Evolutionary conservation across 108 stramenopile species (phyloP), one percentile per base, ranked within the genome.

Genomic region (Craspedostauros australis): DNA sequence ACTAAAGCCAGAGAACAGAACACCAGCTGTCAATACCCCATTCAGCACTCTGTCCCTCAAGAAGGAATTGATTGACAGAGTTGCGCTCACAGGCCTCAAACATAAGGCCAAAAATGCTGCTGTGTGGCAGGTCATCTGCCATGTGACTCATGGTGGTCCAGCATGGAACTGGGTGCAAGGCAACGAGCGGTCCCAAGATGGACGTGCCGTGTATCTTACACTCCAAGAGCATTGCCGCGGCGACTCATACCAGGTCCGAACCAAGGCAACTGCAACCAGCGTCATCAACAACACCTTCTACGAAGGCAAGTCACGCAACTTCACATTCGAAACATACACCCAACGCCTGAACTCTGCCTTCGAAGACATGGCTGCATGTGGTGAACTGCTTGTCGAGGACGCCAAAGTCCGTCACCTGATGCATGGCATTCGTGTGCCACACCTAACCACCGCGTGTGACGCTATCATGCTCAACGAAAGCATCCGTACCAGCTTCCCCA

Each of bases 191-290:
- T 20, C 41, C 4, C 22, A 29, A 1, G 38, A 70, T 67, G 74
- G 68, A 3, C 39, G 68, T 9, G 52, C 6, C 8, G 68, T 69
- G 11, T 70, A 25, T 23, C 20, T 64, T 31, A 63, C 73, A 2
- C 9, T 68, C 8, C 48, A 34, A 20, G 11, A 6, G 2, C 63
- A 69, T 7, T 52, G 36, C 32, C 33, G 46, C 15, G 68, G 68
- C 3, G 9, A 14, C 5, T 22, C 46, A 19, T 47, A 8, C 19
- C 29, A 32, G 20, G 29, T 34, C 3, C 30, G 27, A 12, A 24
- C 41, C 5, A n/a, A 52, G 16, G 58, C 58, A 14, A 36, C 52
- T 18, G 19, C 27, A 8, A 26, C 16, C 4, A n/a, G n/a, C n/a
- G n/a, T n/a, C n/a, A 15, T 68, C 5, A 42, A 31, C 3, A 53